Percentiles rank a stretch among this genome's conserved stretches.
Evolutionary conservation across 2,329 filamentous ascomycete genomes (phyloP).

Genomic region (Parastagonospora avenae): DNA sequence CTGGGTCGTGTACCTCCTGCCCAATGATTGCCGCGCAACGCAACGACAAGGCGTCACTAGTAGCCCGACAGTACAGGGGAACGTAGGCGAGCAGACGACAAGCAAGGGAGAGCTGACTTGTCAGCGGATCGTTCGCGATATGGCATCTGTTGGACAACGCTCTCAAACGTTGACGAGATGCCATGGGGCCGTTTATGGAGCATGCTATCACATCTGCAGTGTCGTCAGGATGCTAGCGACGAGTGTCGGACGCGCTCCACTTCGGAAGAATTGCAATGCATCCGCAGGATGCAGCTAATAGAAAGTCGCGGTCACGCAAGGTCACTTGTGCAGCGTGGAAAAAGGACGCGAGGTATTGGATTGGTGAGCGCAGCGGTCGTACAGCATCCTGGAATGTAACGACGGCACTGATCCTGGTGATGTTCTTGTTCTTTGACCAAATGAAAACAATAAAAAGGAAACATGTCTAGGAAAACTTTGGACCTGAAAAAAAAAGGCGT

Average conservation of each 20-base stretch:
- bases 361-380: slow-evolving; percentile 27
- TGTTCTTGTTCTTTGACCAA: slow-evolving; percentile 17
- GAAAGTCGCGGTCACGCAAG: slow-evolving; percentile 36
- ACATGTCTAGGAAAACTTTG: slow-evolving; percentile 10
- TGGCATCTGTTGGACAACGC: slow-evolving; percentile 36
- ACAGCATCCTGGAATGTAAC: slow-evolving; percentile 43
- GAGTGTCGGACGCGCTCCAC: slow-evolving; percentile 21
- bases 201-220: slow-evolving; percentile 24
- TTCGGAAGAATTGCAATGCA: slow-evolving; percentile 36
- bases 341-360: slow-evolving; percentile 22
- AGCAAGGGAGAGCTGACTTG: slow-evolving; percentile 41
- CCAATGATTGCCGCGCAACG: slow-evolving; percentile 27
- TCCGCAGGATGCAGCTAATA: slow-evolving; percentile 35
- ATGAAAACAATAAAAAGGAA: slow-evolving; percentile 18
- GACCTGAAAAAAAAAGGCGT: slow-evolving; percentile 9
- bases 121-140: slow-evolving; percentile 31
- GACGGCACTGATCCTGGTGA: slow-evolving; percentile 20
- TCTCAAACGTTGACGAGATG: slow-evolving; percentile 31
- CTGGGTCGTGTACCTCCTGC: slow-evolving; percentile 17
- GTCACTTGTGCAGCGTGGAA: slow-evolving; percentile 29
- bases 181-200: slow-evolving; percentile 29
- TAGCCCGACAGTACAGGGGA: slow-evolving; percentile 23
- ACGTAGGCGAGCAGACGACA: slow-evolving; percentile 34
- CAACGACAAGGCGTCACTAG: slow-evolving; percentile 25
- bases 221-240: slow-evolving; percentile 18